phyloP scores from a whole-genome alignment of 2,329 filamentous ascomycete genomes.

The Arthrobotrys iridis region DNA sequence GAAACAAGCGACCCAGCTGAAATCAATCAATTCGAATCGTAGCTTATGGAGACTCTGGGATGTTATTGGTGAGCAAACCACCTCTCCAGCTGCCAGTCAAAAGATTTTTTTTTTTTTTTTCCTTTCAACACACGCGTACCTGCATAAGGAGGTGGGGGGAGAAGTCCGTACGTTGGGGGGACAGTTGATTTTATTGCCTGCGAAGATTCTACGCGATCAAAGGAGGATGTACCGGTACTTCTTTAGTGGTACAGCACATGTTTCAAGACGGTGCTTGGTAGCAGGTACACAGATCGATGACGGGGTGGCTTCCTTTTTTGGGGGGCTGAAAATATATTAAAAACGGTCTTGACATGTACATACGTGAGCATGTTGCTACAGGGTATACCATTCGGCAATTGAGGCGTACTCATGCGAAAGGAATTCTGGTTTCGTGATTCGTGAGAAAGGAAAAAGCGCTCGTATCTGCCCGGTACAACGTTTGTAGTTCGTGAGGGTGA shows the following conservation, averaged over 20 bases:
- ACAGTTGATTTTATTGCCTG: neutral
- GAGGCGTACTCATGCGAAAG: slow-evolving; percentile 1
- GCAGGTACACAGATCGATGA: neutral
- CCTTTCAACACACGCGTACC: slow-evolving; percentile 43
- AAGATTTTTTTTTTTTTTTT: too few relatives aligned
- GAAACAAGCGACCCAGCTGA: slow-evolving; percentile 8
- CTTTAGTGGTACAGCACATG: slow-evolving; percentile 20
- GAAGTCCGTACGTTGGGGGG: neutral
- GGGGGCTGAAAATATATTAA: slow-evolving; percentile 6
- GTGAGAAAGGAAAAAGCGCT: neutral
- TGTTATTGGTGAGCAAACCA: slow-evolving; percentile 2
- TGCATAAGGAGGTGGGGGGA: slow-evolving; percentile 33
- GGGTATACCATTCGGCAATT: slow-evolving; percentile 4
- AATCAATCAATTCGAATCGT: slow-evolving; percentile 12
- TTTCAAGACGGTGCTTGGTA: slow-evolving; percentile 23
- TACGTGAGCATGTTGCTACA: too few relatives aligned
- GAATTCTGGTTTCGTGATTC: neutral
- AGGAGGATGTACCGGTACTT: slow-evolving; percentile 26
- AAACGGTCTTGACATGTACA: slow-evolving; percentile 14
- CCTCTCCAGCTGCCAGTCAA: too few relatives aligned
- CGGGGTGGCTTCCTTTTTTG: slow-evolving; percentile 3
- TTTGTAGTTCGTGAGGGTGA: neutral
- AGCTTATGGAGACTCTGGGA: neutral
- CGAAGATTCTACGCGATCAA: neutral
- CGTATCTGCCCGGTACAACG: slow-evolving; percentile 22